Base-by-base conservation (phyloP, 2,329 filamentous ascomycete species). In the Trichoderma guizhouense region DNA sequence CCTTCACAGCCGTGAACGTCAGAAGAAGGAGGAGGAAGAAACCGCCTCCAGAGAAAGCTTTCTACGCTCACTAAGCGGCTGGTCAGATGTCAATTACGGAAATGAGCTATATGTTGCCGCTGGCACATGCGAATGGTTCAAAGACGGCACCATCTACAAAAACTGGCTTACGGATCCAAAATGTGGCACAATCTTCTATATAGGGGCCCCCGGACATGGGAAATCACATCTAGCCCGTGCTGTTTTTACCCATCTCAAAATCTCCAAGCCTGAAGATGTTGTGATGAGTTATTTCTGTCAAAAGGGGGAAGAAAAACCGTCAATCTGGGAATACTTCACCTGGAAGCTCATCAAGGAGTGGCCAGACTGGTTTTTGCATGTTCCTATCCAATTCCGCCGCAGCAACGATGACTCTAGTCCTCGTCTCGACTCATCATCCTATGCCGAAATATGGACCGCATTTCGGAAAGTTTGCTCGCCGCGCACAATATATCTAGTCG, bases 171-270 rank as follows among this genome's bases (percentile, higher is more conserved):
- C 69, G 5, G 73, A 73, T 26, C 62, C 63, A 11, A 55, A 26
- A 1, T 71, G 73, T 8, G 72, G 68, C 3, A 73, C 72, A 2
- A 39, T 77, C 1, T 73, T 74, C 11, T 72, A 76, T 8, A 32
- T 66, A 5, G 76, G 75, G 3, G 43, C 28, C 1, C 63, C 75
- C 1, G 76, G 75, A 1, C 71, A 68, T 15, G 76, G 76, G 3
- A 78, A 78, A 63, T 74, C 76, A 3, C 71, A 77, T 11, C 51
- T 76, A 12, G 76, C 76, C 47, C 75, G 74, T 30, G 73, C 74
- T 2, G 61, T 77, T 26, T 65, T 68, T 6, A 71, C 73, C 11
- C 73, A 77, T 58, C 69, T 78, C 15, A 55, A 61, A 12, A 62
- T 51, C 5, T 64, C 69, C 3, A 55, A 71, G 6, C 60, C 72